These are phyloP conservation scores for Periconia sp. DNA, from an alignment of 2,329 filamentous ascomycete species.

Conservation along the genomic window DNA sequence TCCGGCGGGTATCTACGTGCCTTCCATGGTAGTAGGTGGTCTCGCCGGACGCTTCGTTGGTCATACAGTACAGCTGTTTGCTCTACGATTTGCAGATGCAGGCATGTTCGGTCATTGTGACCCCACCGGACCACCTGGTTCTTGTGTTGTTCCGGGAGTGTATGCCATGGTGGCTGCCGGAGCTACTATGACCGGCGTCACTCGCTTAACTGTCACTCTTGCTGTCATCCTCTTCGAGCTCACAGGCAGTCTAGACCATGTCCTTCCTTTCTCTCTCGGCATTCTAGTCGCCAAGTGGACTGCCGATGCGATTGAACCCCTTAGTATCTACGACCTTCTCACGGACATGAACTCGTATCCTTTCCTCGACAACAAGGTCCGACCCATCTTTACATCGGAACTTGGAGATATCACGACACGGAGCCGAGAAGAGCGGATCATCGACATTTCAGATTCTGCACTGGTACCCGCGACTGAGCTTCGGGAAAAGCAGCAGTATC, in stretches of 20 bases:
- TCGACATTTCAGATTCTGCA: conserved; percentile 86
- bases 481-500: conserved; percentile 77
- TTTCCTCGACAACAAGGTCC: conserved; percentile 95
- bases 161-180: conserved; percentile 95
- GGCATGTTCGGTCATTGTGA: conserved; percentile 78
- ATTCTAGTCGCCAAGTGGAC: conserved; percentile 98
- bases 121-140: conserved; percentile 69
- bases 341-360: conserved; percentile 98
- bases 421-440: conserved; percentile 75
- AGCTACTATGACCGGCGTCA: conserved; percentile 97
- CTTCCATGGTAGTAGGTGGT: conserved; percentile 97
- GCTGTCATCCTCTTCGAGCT: conserved; percentile 96
- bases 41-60: conserved; percentile 88
- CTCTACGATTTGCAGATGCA: conserved; percentile 74
- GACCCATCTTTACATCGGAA: conserved; percentile 87
- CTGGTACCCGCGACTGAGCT: conserved; percentile 78
- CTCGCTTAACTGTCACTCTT: conserved; percentile 87
- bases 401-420: conserved; percentile 85
- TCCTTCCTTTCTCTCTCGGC: conserved; percentile 89
- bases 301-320: conserved; percentile 89
- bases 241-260: conserved; percentile 92
- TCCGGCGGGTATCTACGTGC: conserved; percentile 95
- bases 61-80: conserved; percentile 81
- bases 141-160: conserved; percentile 94
- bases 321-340: conserved; percentile 93